A percentile compares a stretch with the other conserved stretches of the same genome.
Conservation (phyloP, 2,329 filamentous ascomycete genomes). For the Neofusicoccum parvum region DNA sequence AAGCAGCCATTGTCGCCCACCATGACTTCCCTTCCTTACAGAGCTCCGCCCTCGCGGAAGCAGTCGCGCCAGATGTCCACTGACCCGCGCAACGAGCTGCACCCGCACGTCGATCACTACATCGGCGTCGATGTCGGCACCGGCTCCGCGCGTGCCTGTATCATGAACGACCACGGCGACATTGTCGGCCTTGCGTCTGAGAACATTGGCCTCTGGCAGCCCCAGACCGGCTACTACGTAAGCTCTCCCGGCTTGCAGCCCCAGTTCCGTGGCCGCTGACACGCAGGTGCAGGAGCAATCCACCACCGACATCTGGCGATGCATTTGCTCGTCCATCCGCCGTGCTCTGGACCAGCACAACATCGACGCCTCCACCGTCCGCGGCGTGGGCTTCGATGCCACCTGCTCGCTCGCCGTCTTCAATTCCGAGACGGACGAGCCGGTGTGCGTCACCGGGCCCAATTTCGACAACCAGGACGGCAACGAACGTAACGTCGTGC, state of each 20-base stretch:
- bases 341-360: slow-evolving; percentile 79
- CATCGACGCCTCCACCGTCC: slow-evolving; percentile 73
- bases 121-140: slow-evolving; percentile 97
- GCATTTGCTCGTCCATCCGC: slow-evolving; percentile 87
- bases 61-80: slow-evolving; percentile 52
- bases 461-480: slow-evolving; percentile 75
- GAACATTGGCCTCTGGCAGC: slow-evolving; percentile 57
- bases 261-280: slow-evolving; percentile 3
- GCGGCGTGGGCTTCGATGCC: slow-evolving; percentile 94
- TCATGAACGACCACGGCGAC: slow-evolving; percentile 88
- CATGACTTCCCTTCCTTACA: slow-evolving; percentile 24
- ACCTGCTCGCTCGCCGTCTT: slow-evolving; percentile 98
- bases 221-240: slow-evolving; percentile 58
- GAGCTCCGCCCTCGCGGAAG: slow-evolving; percentile 30
- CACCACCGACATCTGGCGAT: slow-evolving; percentile 93
- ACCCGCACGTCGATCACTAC: slow-evolving; percentile 61
- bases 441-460: slow-evolving; percentile 85
- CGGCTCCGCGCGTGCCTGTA: slow-evolving; percentile 90
- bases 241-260: slow-evolving; percentile 15
- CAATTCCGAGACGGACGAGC: slow-evolving; percentile 83
- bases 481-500: slow-evolving; percentile 89
- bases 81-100: slow-evolving; percentile 59
- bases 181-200: slow-evolving; percentile 66
- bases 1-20: slow-evolving; percentile 6
- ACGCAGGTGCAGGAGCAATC: slow-evolving; percentile 78